A percentile compares a stretch with the other conserved stretches of the same genome.
Evolutionary conservation across 768 basidiomycete species (phyloP).

Genomic region (Sutorius australiensis): DNA sequence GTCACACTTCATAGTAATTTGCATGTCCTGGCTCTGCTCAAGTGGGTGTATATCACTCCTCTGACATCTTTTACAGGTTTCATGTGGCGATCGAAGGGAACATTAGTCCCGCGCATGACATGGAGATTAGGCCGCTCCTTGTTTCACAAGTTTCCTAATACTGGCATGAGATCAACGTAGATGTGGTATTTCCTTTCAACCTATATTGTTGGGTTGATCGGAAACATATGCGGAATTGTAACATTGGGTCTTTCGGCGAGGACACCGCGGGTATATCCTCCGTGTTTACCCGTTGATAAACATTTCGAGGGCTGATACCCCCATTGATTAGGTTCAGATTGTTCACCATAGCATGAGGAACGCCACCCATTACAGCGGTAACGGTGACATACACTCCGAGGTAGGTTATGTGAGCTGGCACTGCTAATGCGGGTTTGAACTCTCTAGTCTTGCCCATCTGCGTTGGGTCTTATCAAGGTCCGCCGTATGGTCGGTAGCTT

Average conservation of each 20-base stretch:
- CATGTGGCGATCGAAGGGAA: slow-evolving; percentile 9
- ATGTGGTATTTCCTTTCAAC: neutral
- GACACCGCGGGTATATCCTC: neutral
- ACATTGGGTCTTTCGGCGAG: slow-evolving; percentile 10
- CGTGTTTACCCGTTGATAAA: neutral
- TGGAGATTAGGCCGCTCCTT: neutral
- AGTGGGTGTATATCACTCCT: slow-evolving; percentile 2
- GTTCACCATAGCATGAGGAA: slow-evolving; percentile 1
- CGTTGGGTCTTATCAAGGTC: slow-evolving; percentile 9
- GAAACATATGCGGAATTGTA: slow-evolving; percentile 4
- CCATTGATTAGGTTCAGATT: slow-evolving; percentile 3
- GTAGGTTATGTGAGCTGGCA: neutral
- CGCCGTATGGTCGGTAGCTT: neutral
- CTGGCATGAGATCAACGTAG: slow-evolving; percentile 3
- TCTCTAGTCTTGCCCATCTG: slow-evolving; percentile 8
- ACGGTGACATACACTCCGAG: too few species aligned
- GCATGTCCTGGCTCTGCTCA: neutral
- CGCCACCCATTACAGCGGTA: too few species aligned
- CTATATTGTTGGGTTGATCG: neutral
- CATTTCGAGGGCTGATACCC: neutral
- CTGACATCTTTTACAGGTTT: slow-evolving; percentile 5
- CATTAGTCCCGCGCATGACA: slow-evolving; percentile 9
- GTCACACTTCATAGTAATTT: slow-evolving; percentile 9
- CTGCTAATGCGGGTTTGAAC: neutral
- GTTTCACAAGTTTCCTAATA: neutral